Evolutionary conservation across 2,329 filamentous ascomycete genomes (phyloP).

Genomic region (Cladosporium sp.): DNA sequence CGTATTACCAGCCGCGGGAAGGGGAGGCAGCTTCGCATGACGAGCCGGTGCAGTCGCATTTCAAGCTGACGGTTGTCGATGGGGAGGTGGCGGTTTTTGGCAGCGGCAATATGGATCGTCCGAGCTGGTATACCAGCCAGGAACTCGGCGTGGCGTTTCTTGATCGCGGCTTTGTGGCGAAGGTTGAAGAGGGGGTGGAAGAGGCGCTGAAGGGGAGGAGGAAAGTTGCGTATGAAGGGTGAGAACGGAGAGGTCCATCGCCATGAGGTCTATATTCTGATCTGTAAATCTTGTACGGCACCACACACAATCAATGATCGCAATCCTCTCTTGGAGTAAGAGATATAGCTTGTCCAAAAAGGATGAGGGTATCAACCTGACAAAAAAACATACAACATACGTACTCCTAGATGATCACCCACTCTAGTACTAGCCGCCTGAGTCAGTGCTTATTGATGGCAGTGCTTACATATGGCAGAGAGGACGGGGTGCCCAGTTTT

Average conservation of each 20-base stretch:
- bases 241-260: no score
- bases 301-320: no score
- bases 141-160: conserved; percentile 67
- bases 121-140: conserved; percentile 84
- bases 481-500: no score
- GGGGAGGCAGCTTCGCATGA: conserved; percentile 17
- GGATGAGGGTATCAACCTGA: no score
- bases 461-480: no score
- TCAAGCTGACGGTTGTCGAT: conserved; percentile 75
- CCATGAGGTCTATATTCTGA: background rate
- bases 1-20: conserved; percentile 50
- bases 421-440: no score
- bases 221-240: conserved; percentile 8
- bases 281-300: no score
- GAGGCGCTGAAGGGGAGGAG: conserved; percentile 17
- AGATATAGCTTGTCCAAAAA: no score
- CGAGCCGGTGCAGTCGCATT: conserved; percentile 67
- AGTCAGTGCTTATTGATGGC: no score
- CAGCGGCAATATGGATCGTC: conserved; percentile 79
- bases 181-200: conserved; percentile 17
- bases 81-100: conserved; percentile 64
- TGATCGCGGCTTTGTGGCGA: conserved; percentile 35
- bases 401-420: no score
- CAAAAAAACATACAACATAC: no score
- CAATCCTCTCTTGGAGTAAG: no score